phyloP scores from a whole-genome alignment of 2,329 filamentous ascomycete species.

The Tolypocladium inflatum region DNA sequence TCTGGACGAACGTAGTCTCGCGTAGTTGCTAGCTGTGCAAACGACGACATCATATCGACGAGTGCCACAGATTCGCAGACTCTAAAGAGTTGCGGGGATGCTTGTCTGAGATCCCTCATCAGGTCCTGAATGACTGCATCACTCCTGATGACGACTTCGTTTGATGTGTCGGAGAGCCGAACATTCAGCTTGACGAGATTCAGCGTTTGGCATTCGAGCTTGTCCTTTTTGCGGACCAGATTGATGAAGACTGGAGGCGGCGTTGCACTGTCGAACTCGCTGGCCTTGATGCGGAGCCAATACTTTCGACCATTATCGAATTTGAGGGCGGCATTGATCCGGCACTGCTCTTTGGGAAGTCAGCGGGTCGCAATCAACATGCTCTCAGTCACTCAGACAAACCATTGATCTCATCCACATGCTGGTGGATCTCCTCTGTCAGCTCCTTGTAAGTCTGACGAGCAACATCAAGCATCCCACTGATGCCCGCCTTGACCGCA shows the following conservation, averaged over 20 bases:
- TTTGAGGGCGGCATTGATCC: slow-evolving; percentile 55
- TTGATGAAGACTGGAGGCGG: slow-evolving; percentile 72
- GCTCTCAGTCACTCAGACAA: slow-evolving; percentile 7
- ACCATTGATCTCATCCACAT: slow-evolving; percentile 61
- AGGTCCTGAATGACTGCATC: slow-evolving; percentile 67
- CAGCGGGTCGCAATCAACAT: too few relatives aligned
- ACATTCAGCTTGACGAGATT: slow-evolving; percentile 72
- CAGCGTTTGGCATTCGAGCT: slow-evolving; percentile 80
- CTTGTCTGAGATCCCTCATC: slow-evolving; percentile 58
- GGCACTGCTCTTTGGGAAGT: slow-evolving; percentile 37
- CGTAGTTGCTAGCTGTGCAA: slow-evolving; percentile 63
- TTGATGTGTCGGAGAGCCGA: slow-evolving; percentile 69
- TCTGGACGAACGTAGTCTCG: slow-evolving; percentile 54
- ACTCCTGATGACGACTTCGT: slow-evolving; percentile 75
- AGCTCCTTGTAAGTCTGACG: slow-evolving; percentile 85
- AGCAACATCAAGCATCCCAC: slow-evolving; percentile 79
- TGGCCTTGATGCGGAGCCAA: slow-evolving; percentile 58
- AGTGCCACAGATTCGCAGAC: slow-evolving; percentile 80
- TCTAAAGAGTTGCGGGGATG: slow-evolving; percentile 68
- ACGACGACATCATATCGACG: slow-evolving; percentile 75
- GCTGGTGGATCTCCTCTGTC: slow-evolving; percentile 64
- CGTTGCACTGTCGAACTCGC: slow-evolving; percentile 49
- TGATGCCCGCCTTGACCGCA: slow-evolving; percentile 77
- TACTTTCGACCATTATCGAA: slow-evolving; percentile 74
- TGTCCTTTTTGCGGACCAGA: slow-evolving; percentile 58